These are phyloP conservation scores for Coprinopsis sp. DNA, from an alignment of 768 basidiomycete species.

Conservation along the genomic window DNA sequence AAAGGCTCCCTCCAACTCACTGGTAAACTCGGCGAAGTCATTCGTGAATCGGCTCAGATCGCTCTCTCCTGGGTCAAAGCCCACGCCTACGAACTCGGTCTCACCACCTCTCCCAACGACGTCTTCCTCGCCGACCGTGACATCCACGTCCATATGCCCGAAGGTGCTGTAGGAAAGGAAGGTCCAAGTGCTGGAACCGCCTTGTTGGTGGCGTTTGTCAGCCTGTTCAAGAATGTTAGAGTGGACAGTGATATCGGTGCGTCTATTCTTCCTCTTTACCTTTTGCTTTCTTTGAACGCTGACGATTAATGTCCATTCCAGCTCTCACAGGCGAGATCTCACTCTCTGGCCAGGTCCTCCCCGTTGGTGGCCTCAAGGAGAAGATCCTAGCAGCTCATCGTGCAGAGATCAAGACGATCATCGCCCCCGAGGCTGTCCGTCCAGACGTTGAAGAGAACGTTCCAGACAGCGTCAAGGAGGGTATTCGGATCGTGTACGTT, in stretches of 20 bases:
- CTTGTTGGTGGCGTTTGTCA: constrained; percentile 86
- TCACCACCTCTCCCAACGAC: constrained; percentile 66
- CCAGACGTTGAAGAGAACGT: constrained; percentile 98
- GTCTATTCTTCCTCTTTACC: constrained; percentile 21
- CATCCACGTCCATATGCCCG: constrained; percentile 96
- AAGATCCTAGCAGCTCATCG: constrained; percentile 97
- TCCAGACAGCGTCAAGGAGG: constrained; percentile 90
- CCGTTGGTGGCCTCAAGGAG: constrained; percentile 94
- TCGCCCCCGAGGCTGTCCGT: constrained; percentile 83
- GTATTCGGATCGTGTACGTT: constrained; percentile 93
- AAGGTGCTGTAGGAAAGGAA: constrained; percentile 89
- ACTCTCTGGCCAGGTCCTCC: constrained; percentile 90
- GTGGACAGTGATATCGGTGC: constrained; percentile 85
- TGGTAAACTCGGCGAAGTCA: constrained; percentile 97
- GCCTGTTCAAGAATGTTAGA: constrained; percentile 80
- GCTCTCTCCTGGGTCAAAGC: constrained; percentile 90
- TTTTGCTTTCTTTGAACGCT: neutral
- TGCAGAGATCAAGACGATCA: constrained; percentile 89
- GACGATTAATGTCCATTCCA: constrained; percentile 22
- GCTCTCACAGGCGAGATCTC: constrained; percentile 99
- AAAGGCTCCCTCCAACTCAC: constrained; percentile 90
- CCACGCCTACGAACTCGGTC: constrained; percentile 85
- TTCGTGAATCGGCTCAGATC: constrained; percentile 94
- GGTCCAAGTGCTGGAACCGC: constrained; percentile 97
- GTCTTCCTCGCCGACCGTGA: constrained; percentile 78